These are phyloP conservation scores for Craterostigma plantagineum DNA, from an alignment of 257 asterid species.

Conservation along the genomic window DNA sequence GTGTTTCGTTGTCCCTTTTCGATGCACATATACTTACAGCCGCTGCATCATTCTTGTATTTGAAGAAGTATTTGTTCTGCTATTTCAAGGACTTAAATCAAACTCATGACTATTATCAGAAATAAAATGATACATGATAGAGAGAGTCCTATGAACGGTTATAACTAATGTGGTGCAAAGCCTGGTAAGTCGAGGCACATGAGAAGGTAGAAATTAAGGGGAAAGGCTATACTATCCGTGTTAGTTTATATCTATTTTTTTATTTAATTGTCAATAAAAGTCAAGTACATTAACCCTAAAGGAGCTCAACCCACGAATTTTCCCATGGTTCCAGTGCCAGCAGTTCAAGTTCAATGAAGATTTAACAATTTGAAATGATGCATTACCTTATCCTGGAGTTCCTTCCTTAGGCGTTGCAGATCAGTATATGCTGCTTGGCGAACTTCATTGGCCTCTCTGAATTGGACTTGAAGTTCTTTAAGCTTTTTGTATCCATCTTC, in stretches of 20 bases:
- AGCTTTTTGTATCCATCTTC: slow-evolving; percentile 46
- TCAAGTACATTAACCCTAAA: too few relatives aligned
- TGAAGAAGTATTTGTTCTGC: slow-evolving; percentile 57
- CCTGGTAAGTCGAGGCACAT: too few relatives aligned
- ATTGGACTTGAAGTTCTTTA: slow-evolving; percentile 50
- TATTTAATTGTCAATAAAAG: too few relatives aligned
- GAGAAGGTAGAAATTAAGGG: too few relatives aligned
- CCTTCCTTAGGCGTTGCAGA: slow-evolving; percentile 46
- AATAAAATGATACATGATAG: not conserved
- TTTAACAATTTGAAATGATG: not conserved
- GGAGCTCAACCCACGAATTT: too few relatives aligned
- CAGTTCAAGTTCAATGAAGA: not conserved
- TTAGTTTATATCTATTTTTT: too few relatives aligned
- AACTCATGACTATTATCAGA: not conserved
- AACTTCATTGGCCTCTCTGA: slow-evolving; percentile 63
- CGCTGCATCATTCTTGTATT: slow-evolving; percentile 42
- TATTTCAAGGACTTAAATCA: slow-evolving; percentile 13
- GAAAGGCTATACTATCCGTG: too few relatives aligned
- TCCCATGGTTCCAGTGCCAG: not conserved
- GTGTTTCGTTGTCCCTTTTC: slow-evolving; percentile 34
- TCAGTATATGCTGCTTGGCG: slow-evolving; percentile 68
- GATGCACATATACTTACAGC: slow-evolving; percentile 38
- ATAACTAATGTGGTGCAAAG: too few relatives aligned
- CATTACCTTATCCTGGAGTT: slow-evolving; percentile 49
- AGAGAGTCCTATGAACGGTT: not conserved